Base-by-base conservation (phyloP, 164 flowering plant genomes). In the Piper betle region DNA sequence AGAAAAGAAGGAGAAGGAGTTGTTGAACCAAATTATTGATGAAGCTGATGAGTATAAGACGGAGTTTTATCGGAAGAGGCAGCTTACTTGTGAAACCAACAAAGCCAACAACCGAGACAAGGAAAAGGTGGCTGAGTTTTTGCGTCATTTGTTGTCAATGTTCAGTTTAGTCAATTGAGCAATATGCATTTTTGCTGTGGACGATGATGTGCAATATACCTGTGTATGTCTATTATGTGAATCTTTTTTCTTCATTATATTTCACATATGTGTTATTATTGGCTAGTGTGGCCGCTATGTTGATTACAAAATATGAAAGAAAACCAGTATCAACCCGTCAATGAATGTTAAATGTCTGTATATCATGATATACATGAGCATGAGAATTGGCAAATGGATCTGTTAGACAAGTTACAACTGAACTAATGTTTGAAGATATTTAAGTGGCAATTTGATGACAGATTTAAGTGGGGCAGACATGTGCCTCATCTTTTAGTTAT, bases 1-100 rank as follows among this genome's bases (percentile, higher is more conserved):
- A 75, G 87, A 82, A 75, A 81, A 70, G 75, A 71, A 42, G 70
- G 87, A 84, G 83, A 85, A 80, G 61, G 83, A 84, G 64, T 56
- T 81, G 69, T 38, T 75, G 68, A 64, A 55, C 37, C 69, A 77
- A 59, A 84, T 82, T 61, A 77, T 80, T 13, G 76, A 77, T 64
- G 85, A 82, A 72, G 90, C 87, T 2, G 81, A 79, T 62, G 80
- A 81, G 39, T 82, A 75, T 68, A 84, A 79, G 58, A 64, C 56
- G 46, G 87, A 81, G 60, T 82, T 78, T 53, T 71, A 79, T 52
- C 64, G 66, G 73, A 82, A 67, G 71, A 72, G 81, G 58, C 61
- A 70, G 71, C 38, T 71, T 25, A 50, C 62, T 17, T 59, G 66
- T 52, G 87, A 80, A 61, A 73, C 71, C 18, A 81, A 77, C 72